Conservation (phyloP, 179 eudicot genomes). For the Heliamphora pulchella region DNA sequence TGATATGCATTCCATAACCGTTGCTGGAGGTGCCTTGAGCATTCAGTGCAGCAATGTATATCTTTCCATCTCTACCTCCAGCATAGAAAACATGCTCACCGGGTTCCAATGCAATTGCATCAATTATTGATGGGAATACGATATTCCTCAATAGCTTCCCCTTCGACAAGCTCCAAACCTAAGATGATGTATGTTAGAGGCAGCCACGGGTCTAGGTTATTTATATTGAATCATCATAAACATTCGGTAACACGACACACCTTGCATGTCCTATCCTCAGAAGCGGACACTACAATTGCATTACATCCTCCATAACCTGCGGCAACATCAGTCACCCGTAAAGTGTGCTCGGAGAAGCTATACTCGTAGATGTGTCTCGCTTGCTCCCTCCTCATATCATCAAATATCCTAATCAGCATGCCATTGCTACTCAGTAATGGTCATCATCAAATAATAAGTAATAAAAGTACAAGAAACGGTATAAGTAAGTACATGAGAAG, state of each 20-base stretch:
- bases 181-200: background rate
- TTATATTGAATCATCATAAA: background rate
- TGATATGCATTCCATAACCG: conserved; percentile 58
- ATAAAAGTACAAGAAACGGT: conserved; percentile 11
- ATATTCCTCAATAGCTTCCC: conserved; percentile 63
- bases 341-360: conserved; percentile 47
- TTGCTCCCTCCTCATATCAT: conserved; percentile 47
- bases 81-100: conserved; percentile 88
- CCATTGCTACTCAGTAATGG: background rate
- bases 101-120: conserved; percentile 73
- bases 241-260: conserved; percentile 26
- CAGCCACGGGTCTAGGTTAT: background rate
- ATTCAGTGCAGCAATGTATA: conserved; percentile 69
- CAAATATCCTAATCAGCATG: conserved; percentile 60
- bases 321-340: conserved; percentile 48
- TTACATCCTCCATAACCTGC: conserved; percentile 79
- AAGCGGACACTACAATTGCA: conserved; percentile 72
- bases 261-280: conserved; percentile 91
- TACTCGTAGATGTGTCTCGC: conserved; percentile 46
- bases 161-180: conserved; percentile 77
- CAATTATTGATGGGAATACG: conserved; percentile 56
- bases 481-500: conserved; percentile 45
- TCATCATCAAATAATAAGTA: background rate
- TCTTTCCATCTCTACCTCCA: conserved; percentile 88
- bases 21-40: conserved; percentile 39